Percentiles rank a stretch among this genome's conserved stretches.
phyloP scores from a whole-genome alignment of 148 eudicot genomes.

The Chenopodium formosanum region DNA sequence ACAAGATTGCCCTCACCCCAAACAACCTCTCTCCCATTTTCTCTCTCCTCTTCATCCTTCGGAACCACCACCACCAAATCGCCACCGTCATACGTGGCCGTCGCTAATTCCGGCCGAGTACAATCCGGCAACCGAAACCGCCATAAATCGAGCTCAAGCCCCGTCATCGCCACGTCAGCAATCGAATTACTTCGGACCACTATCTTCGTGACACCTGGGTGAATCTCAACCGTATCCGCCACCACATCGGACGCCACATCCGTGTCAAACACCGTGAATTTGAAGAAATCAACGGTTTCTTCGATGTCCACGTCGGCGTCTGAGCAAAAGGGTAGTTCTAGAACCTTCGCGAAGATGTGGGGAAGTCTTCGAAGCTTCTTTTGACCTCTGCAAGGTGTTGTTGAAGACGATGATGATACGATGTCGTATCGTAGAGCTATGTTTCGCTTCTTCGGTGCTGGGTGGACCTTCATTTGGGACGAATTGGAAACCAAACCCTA shows the following conservation, averaged over 20 bases:
- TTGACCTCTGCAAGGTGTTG: conserved; percentile 31
- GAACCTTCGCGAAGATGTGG: conserved; percentile 82
- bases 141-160: conserved; percentile 77
- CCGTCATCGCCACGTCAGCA: conserved; percentile 30
- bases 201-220: conserved; percentile 86
- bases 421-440: conserved; percentile 45
- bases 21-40: conserved; percentile 27
- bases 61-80: conserved; percentile 82
- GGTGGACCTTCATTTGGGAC: conserved; percentile 56
- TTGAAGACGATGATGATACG: conserved; percentile 28
- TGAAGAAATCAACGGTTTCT: conserved; percentile 51
- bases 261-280: conserved; percentile 60
- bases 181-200: conserved; percentile 45
- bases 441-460: conserved; percentile 50
- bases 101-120: conserved; percentile 65
- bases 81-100: conserved; percentile 54
- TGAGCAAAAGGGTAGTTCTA: conserved; percentile 79
- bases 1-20: conserved; percentile 50
- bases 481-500: conserved; percentile 26
- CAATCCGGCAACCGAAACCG: conserved; percentile 67
- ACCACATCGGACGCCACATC: conserved; percentile 44
- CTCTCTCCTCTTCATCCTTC: conserved; percentile 35
- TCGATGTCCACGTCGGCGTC: conserved; percentile 69
- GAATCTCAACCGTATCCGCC: conserved; percentile 65
- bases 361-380: conserved; percentile 83